Conservation (phyloP, 148 eudicot species). For the Rhododendron mucronatum region DNA sequence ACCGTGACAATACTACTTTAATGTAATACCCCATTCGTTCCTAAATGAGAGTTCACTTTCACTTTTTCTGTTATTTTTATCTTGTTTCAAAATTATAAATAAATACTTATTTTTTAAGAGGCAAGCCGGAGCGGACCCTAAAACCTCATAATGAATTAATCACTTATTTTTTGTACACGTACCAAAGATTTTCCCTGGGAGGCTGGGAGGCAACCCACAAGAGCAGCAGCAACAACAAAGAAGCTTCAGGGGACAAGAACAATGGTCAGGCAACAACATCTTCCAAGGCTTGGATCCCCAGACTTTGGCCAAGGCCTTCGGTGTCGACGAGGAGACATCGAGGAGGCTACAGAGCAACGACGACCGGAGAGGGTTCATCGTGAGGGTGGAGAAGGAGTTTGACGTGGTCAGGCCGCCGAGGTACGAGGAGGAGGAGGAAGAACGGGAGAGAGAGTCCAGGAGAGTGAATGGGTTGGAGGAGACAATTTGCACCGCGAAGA, state of each 20-base stretch:
- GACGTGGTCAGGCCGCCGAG: not conserved
- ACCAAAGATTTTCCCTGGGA: slow-evolving; percentile 33
- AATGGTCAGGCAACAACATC: slow-evolving; percentile 17
- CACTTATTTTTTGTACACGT: not conserved
- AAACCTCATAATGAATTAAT: not conserved
- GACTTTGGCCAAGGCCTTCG: slow-evolving; percentile 17
- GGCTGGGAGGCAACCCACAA: slow-evolving; percentile 32
- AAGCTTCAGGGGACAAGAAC: not conserved
- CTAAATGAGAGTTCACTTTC: no score
- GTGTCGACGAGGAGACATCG: not conserved
- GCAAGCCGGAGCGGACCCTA: no score
- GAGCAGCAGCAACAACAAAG: not conserved
- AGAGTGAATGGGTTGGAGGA: slow-evolving; percentile 25
- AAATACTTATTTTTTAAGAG: no score
- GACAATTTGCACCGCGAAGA: slow-evolving; percentile 20
- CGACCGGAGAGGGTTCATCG: slow-evolving; percentile 22
- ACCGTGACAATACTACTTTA: no score
- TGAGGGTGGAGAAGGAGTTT: slow-evolving; percentile 16
- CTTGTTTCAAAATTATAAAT: no score
- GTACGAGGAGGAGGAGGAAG: not conserved
- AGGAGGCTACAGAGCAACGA: slow-evolving; percentile 8
- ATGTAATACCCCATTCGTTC: no score
- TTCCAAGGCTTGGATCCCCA: slow-evolving; percentile 13
- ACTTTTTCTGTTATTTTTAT: no score
- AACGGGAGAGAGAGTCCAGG: not conserved